phyloP scores from a whole-genome alignment of 768 basidiomycete species.

The Termitomyces sp. region DNA sequence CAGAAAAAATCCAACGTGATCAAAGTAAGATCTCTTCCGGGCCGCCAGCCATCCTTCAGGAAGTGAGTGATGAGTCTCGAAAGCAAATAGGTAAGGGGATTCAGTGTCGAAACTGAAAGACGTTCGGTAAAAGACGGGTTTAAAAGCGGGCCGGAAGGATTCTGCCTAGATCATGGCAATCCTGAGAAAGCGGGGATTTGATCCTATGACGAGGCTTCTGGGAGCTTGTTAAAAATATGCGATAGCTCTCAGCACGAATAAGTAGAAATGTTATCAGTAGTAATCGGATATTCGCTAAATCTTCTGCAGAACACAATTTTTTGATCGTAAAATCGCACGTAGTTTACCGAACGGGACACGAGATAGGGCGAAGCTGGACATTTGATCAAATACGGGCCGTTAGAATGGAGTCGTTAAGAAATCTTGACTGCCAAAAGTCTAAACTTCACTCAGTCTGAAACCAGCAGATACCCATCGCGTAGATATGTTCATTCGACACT shows the following conservation, averaged over 20 bases:
- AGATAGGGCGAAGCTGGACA: neutral
- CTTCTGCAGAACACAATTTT: conserved; percentile 10
- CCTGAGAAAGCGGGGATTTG: neutral
- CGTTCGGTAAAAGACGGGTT: neutral
- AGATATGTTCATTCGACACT: conserved; percentile 35
- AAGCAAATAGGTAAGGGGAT: neutral
- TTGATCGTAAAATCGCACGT: conserved; percentile 9
- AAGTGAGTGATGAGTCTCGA: neutral
- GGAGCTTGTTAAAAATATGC: neutral
- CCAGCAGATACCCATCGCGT: conserved; percentile 4
- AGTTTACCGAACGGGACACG: conserved; percentile 5
- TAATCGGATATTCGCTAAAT: conserved; percentile 7
- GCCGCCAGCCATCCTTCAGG: conserved; percentile 6
- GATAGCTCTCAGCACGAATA: neutral
- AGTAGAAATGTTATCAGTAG: neutral
- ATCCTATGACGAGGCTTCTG: conserved; percentile 9
- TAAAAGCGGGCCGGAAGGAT: conserved; percentile 7
- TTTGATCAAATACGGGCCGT: conserved; percentile 7
- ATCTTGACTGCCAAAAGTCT: conserved; percentile 4
- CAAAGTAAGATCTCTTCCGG: conserved; percentile 2
- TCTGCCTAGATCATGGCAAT: neutral
- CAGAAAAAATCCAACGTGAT: conserved; percentile 4
- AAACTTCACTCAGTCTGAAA: conserved; percentile 2
- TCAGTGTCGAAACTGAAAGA: neutral
- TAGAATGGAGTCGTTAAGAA: neutral